Base-by-base conservation (phyloP, 176 grass and related monocot species). In the Puccinellia tenuiflora region DNA sequence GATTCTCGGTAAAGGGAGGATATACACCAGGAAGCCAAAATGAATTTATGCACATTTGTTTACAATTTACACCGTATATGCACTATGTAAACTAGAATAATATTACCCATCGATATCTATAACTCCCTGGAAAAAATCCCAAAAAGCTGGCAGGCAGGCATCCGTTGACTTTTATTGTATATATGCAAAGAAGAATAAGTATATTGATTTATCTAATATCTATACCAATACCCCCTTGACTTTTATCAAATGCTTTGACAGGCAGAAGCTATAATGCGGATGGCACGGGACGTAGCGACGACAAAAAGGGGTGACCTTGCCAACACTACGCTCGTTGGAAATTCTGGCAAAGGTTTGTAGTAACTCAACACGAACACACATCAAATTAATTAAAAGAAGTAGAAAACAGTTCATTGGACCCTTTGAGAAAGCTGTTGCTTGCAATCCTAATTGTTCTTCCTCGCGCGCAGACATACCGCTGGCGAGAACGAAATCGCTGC, bases 401-500 rank as follows among this genome's bases (percentile, higher is more conserved):
- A 22, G 26, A 17, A 10, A 8, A 3, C 12, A 17, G 42, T 42
- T 5, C 5, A 0, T n/a, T 55, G 4, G 2, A 30, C 43, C 12
- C 33, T 0, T 20, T 26, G 22, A 18, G 33, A 13, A 70, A 70
- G 2, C 3, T 20, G 1, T 17, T n/a, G 13, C 39, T 26, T 12
- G 56, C 2, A 26, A 5, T 61, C 53, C 20, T 62, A 61, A 63
- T 35, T 21, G 15, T 62, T 83, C 29, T 47, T 85, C 28, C n/a
- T 83, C 62, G 61, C n/a, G n/a, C n/a, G 33, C 60, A 92, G 86
- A 93, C 56, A 87, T 83, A 37, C 91, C 94, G 2, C 81, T 94
- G 31, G 73, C 91, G 38, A 89, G 94, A 78, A 91, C 90, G 42
- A 91, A 88, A 68, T 97, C 94, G 28, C 33, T 97, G 79, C 94